phyloP scores from a whole-genome alignment of 148 eudicot genomes.

The Rhododendron molle region DNA sequence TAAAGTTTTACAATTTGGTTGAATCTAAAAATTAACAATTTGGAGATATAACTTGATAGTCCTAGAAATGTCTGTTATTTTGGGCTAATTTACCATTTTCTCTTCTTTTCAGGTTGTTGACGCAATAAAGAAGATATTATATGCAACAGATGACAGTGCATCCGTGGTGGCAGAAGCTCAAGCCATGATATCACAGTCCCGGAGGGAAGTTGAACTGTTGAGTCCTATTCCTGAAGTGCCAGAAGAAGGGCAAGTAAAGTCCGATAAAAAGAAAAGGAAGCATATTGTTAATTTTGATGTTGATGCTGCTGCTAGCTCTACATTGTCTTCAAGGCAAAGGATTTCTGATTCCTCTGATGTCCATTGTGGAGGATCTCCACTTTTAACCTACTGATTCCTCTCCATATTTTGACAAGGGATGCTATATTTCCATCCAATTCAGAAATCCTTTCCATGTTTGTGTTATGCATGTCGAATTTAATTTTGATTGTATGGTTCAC shows the following conservation, averaged over 20 bases:
- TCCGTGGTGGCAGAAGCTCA: slow-evolving; percentile 68
- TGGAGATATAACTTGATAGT: neutral
- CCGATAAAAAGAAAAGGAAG: slow-evolving; percentile 69
- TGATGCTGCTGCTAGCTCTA: slow-evolving; percentile 55
- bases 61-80: neutral
- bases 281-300: slow-evolving; percentile 55
- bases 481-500: neutral
- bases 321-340: slow-evolving; percentile 67
- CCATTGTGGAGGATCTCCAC: slow-evolving; percentile 59
- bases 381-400: slow-evolving; percentile 37
- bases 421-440: neutral
- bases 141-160: slow-evolving; percentile 66
- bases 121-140: slow-evolving; percentile 64
- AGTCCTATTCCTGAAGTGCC: slow-evolving; percentile 37
- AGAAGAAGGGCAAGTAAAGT: slow-evolving; percentile 29
- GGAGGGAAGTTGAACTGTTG: slow-evolving; percentile 21
- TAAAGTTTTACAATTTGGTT: slow-evolving; percentile 21
- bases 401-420: neutral
- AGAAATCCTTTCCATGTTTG: neutral
- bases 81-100: neutral
- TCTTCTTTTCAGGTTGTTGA: slow-evolving; percentile 51
- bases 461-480: neutral
- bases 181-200: slow-evolving; percentile 52
- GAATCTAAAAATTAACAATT: neutral
- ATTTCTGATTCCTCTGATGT: slow-evolving; percentile 75